Base-by-base conservation (phyloP, 2,329 filamentous ascomycete genomes). In the Paradendryphiella salina region DNA sequence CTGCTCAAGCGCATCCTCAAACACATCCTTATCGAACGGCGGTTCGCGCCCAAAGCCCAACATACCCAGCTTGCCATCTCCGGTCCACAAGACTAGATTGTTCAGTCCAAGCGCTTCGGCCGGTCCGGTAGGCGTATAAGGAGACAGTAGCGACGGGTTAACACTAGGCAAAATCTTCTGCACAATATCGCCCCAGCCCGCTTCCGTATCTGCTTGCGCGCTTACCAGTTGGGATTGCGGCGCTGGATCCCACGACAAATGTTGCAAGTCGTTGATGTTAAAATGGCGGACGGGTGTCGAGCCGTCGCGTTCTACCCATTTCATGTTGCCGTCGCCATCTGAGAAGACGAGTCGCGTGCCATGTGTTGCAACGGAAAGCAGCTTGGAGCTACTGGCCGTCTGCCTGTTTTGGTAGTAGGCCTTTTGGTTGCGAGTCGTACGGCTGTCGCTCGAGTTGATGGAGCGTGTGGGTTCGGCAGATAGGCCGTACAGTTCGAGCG, bases 251-350 rank as follows among this genome's bases (percentile, higher is more conserved):
- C 14, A 18, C 6, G 20, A 17, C 1, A 29, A 8, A 15, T 29
- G 49, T 26, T 52, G 49, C 6, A 60, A 37, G 9, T 76, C 73
- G 50, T 85, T 85, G 65, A 86, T 79, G 57, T 84, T 85, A 70
- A 81, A 80, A 0, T 76, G 75, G 11, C 83, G 76, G 4, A 85
- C 77, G 20, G 79, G 74, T 7, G 77, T 77, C 31, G 74, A 76
- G 0, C 89, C 91, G 65, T 96, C 90, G 29, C 92, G 81, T 73
- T 97, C 93, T 36, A 95, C 84, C 92, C 93, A 97, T 70, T 90
- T 93, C 56, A 97, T 73, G 42, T 87, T 85, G 0, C 93, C 93
- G 18, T 90, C 85, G 0, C 88, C 88, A 65, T 97, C 93, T 2
- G 89, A 89, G 59, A 89, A 89, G 14, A 90, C 90, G 26, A 96